phyloP scores from a whole-genome alignment of 768 basidiomycete genomes.

The Polyporus arcularius region DNA sequence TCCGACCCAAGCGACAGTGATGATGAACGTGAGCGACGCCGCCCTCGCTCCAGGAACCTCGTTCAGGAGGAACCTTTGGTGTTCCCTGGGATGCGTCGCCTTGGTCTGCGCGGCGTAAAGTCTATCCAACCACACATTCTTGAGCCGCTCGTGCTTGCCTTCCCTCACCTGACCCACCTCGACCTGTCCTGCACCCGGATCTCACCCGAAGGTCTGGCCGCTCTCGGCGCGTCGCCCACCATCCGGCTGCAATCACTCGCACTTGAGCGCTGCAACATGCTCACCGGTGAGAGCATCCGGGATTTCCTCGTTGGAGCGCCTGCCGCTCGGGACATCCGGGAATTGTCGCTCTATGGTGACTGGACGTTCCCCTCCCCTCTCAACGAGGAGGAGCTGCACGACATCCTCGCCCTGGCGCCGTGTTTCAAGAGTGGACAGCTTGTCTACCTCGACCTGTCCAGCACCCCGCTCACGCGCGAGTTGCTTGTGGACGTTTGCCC shows the following conservation, averaged over 20 bases:
- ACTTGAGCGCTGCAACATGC: slow-evolving; percentile 80
- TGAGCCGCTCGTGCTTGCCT: slow-evolving; percentile 73
- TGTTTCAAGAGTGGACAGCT: slow-evolving; percentile 77
- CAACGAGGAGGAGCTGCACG: slow-evolving; percentile 59
- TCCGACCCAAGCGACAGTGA: slow-evolving; percentile 48
- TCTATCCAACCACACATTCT: slow-evolving; percentile 71
- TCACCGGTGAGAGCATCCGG: slow-evolving; percentile 78
- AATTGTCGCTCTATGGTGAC: slow-evolving; percentile 91
- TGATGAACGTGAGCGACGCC: slow-evolving; percentile 34
- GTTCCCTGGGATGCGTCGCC: slow-evolving; percentile 73
- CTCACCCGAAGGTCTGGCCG: slow-evolving; percentile 70
- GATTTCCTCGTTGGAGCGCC: slow-evolving; percentile 71
- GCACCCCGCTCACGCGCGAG: slow-evolving; percentile 65
- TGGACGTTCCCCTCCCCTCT: slow-evolving; percentile 79
- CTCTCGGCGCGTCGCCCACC: slow-evolving; percentile 62
- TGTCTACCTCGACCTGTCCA: slow-evolving; percentile 89
- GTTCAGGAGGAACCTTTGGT: slow-evolving; percentile 52
- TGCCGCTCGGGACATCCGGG: slow-evolving; percentile 59
- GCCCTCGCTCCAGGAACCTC: slow-evolving; percentile 34
- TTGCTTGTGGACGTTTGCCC: slow-evolving; percentile 52
- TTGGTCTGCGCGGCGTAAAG: slow-evolving; percentile 82
- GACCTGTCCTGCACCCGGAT: slow-evolving; percentile 90
- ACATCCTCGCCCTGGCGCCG: slow-evolving; percentile 72
- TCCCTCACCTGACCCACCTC: slow-evolving; percentile 85
- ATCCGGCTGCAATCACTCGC: slow-evolving; percentile 77